phyloP scores from a whole-genome alignment of 116 monocot genomes.

The Posidonia oceanica region DNA sequence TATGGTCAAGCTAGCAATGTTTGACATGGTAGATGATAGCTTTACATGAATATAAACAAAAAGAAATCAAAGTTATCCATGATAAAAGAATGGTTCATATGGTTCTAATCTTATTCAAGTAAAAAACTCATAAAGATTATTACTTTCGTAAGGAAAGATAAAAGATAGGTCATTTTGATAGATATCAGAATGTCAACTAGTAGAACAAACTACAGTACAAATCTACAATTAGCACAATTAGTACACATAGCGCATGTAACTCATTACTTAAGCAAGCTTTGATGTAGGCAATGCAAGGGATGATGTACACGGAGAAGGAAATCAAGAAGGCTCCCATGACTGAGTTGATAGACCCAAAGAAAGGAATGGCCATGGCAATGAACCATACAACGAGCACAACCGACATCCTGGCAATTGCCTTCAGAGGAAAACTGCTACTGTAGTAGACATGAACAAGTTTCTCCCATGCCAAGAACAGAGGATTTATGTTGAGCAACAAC shows the following conservation, averaged over 20 bases:
- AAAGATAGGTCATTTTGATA: no score
- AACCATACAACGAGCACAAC: slow-evolving; percentile 15
- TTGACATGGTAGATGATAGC: no score
- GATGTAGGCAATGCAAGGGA: slow-evolving; percentile 9
- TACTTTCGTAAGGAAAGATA: no score
- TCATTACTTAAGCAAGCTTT: slow-evolving; percentile 5
- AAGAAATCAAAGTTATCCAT: no score
- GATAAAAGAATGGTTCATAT: no score
- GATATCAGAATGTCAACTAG: no score
- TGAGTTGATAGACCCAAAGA: slow-evolving; percentile 14
- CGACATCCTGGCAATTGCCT: slow-evolving; percentile 10
- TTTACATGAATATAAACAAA: no score
- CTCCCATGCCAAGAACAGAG: slow-evolving; percentile 17
- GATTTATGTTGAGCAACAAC: slow-evolving; percentile 10
- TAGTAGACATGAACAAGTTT: slow-evolving; percentile 10
- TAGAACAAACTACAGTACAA: no score
- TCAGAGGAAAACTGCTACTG: slow-evolving; percentile 5
- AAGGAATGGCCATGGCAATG: slow-evolving; percentile 14
- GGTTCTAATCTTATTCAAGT: no score
- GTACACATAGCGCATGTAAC: slow-evolving; percentile 5
- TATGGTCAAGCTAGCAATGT: no score
- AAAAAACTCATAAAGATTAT: no score
- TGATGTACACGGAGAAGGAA: slow-evolving; percentile 13
- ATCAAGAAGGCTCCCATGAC: slow-evolving; percentile 14
- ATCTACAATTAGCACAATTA: no score